These are phyloP conservation scores for Candida multigemmis DNA, from an alignment of 805 yeast genomes.

Conservation along the genomic window DNA sequence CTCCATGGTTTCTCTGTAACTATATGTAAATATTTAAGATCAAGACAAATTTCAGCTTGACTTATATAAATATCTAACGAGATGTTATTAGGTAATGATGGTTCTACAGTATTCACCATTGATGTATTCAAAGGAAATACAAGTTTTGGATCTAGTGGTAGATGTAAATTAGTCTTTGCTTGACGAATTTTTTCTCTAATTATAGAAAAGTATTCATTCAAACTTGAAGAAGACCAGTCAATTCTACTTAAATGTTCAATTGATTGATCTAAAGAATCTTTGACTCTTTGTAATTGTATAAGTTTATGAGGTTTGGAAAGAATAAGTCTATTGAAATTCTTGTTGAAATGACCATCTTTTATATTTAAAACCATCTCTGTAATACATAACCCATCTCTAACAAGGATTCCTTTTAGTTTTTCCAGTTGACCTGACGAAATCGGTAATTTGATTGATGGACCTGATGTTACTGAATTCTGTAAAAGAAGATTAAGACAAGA, in stretches of 20 bases:
- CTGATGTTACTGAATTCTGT: constrained; percentile 26
- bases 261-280: constrained; percentile 29
- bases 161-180: constrained; percentile 26
- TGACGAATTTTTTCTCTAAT: too few relatives aligned
- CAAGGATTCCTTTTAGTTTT: constrained; percentile 49
- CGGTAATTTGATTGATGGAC: constrained; percentile 46
- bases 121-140: constrained; percentile 51
- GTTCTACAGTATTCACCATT: constrained; percentile 28
- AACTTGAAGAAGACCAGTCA: too few relatives aligned
- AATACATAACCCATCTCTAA: constrained; percentile 46
- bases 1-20: constrained; percentile 59
- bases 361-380: constrained; percentile 36
- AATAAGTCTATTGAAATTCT: constrained; percentile 17
- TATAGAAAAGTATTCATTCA: constrained; percentile 20
- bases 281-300: constrained; percentile 39
- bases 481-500: constrained; percentile 26
- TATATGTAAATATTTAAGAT: constrained; percentile 40
- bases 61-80: constrained; percentile 50
- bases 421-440: constrained; percentile 47
- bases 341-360: constrained; percentile 32
- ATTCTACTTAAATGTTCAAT: constrained; percentile 15
- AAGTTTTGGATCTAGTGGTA: constrained; percentile 40
- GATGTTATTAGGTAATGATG: constrained; percentile 36
- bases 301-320: constrained; percentile 26
- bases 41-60: constrained; percentile 57